Evolutionary conservation across 1,284 basidiomycete species (phyloP).

Genomic region (Bjerkandera adusta): DNA sequence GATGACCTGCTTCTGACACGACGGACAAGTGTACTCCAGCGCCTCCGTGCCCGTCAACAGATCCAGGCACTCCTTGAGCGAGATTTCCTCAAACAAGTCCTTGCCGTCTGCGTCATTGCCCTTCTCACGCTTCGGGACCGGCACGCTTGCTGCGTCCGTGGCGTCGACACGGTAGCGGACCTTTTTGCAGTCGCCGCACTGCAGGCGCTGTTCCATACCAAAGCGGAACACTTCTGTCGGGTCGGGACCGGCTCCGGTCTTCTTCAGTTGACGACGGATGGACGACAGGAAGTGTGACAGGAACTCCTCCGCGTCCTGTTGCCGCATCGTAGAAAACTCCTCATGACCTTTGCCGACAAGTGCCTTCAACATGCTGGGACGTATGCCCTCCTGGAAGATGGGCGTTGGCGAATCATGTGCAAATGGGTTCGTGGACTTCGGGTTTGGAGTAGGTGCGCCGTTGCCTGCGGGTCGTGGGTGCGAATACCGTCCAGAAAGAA

Average conservation of each 20-base stretch:
- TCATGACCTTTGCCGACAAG: conserved; percentile 91
- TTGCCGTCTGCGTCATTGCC: conserved; percentile 61
- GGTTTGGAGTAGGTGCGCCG: conserved; percentile 13
- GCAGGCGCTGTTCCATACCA: conserved; percentile 81
- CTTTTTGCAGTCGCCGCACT: conserved; percentile 81
- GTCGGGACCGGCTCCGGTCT: conserved; percentile 35
- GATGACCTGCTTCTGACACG: conserved; percentile 59
- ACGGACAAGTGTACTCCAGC: conserved; percentile 69
- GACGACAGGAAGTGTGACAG: conserved; percentile 77
- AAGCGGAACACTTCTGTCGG: conserved; percentile 82
- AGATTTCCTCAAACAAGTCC: conserved; percentile 66
- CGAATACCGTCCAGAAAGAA: conserved; percentile 91
- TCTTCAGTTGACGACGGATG: conserved; percentile 66
- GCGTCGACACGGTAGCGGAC: conserved; percentile 88
- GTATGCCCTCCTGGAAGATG: conserved; percentile 86
- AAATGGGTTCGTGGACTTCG: conserved; percentile 32
- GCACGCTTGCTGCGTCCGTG: conserved; percentile 77
- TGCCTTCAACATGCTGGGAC: conserved; percentile 84
- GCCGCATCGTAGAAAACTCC: conserved; percentile 95
- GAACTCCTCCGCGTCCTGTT: conserved; percentile 98
- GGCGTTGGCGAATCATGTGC: conserved; percentile 43
- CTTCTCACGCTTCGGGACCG: conserved; percentile 66
- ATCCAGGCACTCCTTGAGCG: conserved; percentile 70
- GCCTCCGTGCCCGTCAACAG: conserved; percentile 65
- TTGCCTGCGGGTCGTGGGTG: conserved; percentile 44